Evolutionary conservation across 108 stramenopile genomes (phyloP).

Genomic region (Nitzschia sp.): DNA sequence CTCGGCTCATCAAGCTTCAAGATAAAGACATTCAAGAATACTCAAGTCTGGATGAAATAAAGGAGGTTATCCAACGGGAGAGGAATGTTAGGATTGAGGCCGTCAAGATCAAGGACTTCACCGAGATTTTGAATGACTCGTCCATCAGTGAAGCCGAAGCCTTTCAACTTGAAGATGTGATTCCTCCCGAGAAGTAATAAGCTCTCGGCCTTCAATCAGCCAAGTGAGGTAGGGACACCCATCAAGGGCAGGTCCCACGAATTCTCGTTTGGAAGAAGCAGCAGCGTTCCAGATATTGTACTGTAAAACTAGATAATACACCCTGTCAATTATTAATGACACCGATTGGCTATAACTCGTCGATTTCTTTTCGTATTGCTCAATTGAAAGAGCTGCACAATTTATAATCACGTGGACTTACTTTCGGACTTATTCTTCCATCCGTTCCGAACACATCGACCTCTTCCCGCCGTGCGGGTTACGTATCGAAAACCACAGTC

Average conservation of each 20-base stretch:
- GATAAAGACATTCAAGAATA: constrained; percentile 10
- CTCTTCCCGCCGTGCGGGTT: neutral
- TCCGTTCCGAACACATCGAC: neutral
- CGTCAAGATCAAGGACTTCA: constrained; percentile 13
- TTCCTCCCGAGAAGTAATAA: constrained; percentile 4
- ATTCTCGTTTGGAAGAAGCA: no score
- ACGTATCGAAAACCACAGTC: constrained; percentile 77
- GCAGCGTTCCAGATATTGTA: no score
- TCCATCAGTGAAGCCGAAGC: neutral
- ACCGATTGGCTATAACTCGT: no score
- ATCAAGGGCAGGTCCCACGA: no score
- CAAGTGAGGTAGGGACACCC: no score
- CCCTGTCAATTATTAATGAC: no score
- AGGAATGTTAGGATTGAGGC: constrained; percentile 9
- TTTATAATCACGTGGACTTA: no score
- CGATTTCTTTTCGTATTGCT: no score
- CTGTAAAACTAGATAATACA: no score
- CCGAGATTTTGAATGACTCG: constrained; percentile 5
- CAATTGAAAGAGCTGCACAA: no score
- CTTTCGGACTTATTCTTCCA: neutral
- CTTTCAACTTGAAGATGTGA: neutral
- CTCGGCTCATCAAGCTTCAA: constrained; percentile 7
- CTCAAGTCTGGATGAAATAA: constrained; percentile 2
- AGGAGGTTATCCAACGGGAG: neutral
- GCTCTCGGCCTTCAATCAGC: no score